phyloP scores from a whole-genome alignment of 2,329 filamentous ascomycete genomes.

The Tolypocladium ophioglossoides region DNA sequence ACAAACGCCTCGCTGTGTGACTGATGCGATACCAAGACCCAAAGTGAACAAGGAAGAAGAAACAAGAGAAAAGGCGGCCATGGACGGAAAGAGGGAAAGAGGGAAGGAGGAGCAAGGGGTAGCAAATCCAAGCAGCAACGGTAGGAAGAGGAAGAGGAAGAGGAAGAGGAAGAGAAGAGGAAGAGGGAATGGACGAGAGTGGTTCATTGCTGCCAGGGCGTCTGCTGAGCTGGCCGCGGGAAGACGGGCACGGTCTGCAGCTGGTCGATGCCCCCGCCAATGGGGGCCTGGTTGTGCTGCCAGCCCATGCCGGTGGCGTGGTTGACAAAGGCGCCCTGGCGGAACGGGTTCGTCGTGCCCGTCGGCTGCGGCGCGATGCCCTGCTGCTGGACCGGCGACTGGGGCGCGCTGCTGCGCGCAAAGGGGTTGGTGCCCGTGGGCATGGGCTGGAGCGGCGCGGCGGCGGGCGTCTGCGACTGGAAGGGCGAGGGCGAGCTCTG shows the following conservation, averaged over 20 bases:
- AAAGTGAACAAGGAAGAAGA: too few relatives aligned
- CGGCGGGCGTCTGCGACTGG: constrained; percentile 9
- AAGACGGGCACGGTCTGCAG: constrained; percentile 76
- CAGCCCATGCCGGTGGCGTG: constrained; percentile 81
- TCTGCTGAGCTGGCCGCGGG: constrained; percentile 61
- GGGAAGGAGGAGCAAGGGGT: constrained; percentile 10
- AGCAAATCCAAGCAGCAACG: constrained; percentile 3
- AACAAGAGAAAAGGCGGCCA: too few relatives aligned
- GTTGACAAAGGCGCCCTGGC: constrained; percentile 82
- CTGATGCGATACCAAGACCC: not conserved
- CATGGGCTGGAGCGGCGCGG: constrained; percentile 33
- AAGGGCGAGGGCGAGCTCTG: constrained; percentile 22
- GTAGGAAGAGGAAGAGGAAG: too few relatives aligned
- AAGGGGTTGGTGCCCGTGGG: constrained; percentile 52
- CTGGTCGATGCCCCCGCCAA: constrained; percentile 72
- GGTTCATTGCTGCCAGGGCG: constrained; percentile 47
- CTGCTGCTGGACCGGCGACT: constrained; percentile 25
- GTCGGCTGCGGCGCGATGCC: constrained; percentile 65
- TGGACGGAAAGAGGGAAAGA: constrained; percentile 5
- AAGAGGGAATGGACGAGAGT: too few relatives aligned
- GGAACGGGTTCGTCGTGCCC: constrained; percentile 88
- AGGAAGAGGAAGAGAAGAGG: too few relatives aligned
- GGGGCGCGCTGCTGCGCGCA: constrained; percentile 30
- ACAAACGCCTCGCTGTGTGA: constrained; percentile 4
- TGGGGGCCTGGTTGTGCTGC: constrained; percentile 69